These are phyloP conservation scores for Cladosporium sp. DNA, from an alignment of 2,329 filamentous ascomycete genomes.

Conservation along the genomic window DNA sequence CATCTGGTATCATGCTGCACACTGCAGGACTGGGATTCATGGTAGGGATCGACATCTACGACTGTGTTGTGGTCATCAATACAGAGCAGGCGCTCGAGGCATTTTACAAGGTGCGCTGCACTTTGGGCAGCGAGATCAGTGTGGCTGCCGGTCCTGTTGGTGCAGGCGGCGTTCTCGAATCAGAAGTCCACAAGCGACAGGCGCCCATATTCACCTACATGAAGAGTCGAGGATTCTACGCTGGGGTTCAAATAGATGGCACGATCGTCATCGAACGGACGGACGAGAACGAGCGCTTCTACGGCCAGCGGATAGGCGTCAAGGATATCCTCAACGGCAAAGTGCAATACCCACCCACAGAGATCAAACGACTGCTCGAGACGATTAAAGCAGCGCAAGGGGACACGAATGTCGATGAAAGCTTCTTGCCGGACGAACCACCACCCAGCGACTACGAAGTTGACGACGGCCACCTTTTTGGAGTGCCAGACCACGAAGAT, in stretches of 20 bases:
- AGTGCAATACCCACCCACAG: conserved; percentile 52
- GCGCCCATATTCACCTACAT: conserved; percentile 79
- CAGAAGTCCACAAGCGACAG: conserved; percentile 62
- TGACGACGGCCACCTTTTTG: conserved; percentile 57
- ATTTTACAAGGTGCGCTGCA: conserved; percentile 74
- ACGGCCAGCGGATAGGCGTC: conserved; percentile 61
- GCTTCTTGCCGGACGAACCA: conserved; percentile 63
- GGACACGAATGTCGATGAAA: conserved; percentile 67
- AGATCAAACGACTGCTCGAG: conserved; percentile 64
- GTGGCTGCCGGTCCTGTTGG: conserved; percentile 74
- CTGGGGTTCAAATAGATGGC: conserved; percentile 80
- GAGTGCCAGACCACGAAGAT: conserved; percentile 73
- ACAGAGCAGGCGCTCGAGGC: conserved; percentile 77
- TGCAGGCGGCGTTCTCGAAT: conserved; percentile 68
- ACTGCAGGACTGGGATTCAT: conserved; percentile 86
- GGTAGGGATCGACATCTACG: conserved; percentile 90
- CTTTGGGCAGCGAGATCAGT: conserved; percentile 75
- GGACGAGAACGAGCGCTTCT: conserved; percentile 87
- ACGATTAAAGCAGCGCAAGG: conserved; percentile 88
- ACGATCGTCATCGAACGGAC: conserved; percentile 80
- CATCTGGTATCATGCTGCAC: conserved; percentile 85
- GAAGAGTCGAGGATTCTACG: conserved; percentile 85
- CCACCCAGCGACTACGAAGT: conserved; percentile 72
- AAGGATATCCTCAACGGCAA: conserved; percentile 61
- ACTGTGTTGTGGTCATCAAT: conserved; percentile 91